These are phyloP conservation scores for Lyophyllum shimeji DNA, from an alignment of 768 basidiomycete species.

Conservation along the genomic window DNA sequence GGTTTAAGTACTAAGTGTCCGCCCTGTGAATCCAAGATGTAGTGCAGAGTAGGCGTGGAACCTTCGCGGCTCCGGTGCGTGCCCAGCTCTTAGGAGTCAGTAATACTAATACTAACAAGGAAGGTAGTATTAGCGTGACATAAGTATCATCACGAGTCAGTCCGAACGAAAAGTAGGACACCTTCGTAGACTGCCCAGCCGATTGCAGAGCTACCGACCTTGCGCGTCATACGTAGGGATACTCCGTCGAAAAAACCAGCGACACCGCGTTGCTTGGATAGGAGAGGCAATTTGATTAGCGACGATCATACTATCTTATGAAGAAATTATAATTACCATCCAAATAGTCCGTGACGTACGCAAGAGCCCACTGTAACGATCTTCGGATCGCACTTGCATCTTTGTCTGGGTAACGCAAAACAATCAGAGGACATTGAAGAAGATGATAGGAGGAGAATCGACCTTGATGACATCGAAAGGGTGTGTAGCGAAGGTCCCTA, in stretches of 20 bases:
- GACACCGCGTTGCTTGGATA: constrained; percentile 71
- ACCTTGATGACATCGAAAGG: constrained; percentile 96
- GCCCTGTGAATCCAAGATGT: not conserved
- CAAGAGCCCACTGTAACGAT: constrained; percentile 69
- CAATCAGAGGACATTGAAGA: not conserved
- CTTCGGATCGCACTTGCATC: constrained; percentile 85
- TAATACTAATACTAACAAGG: not conserved
- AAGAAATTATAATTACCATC: constrained; percentile 44
- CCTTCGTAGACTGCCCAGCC: constrained; percentile 93
- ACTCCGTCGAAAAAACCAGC: constrained; percentile 85
- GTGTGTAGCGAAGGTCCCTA: constrained; percentile 85
- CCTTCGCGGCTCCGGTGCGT: not conserved
- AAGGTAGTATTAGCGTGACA: no score
- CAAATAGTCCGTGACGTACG: constrained; percentile 68
- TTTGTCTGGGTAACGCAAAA: constrained; percentile 58
- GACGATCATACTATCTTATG: not conserved
- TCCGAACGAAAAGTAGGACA: constrained; percentile 58
- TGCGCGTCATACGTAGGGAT: constrained; percentile 79
- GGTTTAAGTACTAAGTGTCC: not conserved
- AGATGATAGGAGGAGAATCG: not conserved
- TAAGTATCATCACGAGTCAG: no score
- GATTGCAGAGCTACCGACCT: constrained; percentile 86
- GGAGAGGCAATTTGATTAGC: not conserved
- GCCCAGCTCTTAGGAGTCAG: not conserved
- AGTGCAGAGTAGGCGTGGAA: not conserved